A percentile compares a stretch with the other conserved stretches of the same genome.
Conservation (phyloP, 164 flowering plant species). For the Hamamelis virginiana region DNA sequence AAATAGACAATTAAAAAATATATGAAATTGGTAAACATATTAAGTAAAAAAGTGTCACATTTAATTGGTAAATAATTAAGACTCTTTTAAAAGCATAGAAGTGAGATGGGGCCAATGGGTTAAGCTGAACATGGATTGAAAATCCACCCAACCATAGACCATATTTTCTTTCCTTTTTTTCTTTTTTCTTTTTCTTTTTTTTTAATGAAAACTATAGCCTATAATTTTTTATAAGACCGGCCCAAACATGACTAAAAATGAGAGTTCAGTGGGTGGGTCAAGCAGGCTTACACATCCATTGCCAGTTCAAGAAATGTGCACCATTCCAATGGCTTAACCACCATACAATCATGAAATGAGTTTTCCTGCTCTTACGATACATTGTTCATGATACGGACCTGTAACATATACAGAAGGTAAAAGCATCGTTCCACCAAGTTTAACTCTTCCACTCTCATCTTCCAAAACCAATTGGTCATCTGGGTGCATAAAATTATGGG, state of each 20-base stretch:
- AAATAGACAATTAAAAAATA: background rate
- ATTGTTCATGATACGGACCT: slow-evolving; percentile 40
- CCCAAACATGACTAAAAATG: background rate
- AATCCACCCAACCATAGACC: background rate
- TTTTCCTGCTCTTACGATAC: background rate
- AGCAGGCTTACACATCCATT: too few relatives aligned
- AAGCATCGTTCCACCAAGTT: slow-evolving; percentile 64
- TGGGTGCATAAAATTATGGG: slow-evolving; percentile 81
- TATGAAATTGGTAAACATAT: background rate
- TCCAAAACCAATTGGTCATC: slow-evolving; percentile 86
- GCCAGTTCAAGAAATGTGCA: too few relatives aligned
- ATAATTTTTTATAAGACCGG: background rate
- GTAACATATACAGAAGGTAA: slow-evolving; percentile 76
- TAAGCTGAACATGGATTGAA: background rate
- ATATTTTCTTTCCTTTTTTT: too few relatives aligned
- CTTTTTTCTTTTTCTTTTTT: too few relatives aligned
- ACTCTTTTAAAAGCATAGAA: background rate
- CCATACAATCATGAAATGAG: background rate
- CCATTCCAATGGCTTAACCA: background rate
- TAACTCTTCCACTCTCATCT: slow-evolving; percentile 97
- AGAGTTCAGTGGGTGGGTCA: background rate
- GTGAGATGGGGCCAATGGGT: background rate
- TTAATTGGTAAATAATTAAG: background rate
- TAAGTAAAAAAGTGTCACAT: background rate
- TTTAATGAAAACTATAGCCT: too few relatives aligned